Conservation (phyloP, 2,329 filamentous ascomycete genomes). For the Cordyceps pruinosa region DNA sequence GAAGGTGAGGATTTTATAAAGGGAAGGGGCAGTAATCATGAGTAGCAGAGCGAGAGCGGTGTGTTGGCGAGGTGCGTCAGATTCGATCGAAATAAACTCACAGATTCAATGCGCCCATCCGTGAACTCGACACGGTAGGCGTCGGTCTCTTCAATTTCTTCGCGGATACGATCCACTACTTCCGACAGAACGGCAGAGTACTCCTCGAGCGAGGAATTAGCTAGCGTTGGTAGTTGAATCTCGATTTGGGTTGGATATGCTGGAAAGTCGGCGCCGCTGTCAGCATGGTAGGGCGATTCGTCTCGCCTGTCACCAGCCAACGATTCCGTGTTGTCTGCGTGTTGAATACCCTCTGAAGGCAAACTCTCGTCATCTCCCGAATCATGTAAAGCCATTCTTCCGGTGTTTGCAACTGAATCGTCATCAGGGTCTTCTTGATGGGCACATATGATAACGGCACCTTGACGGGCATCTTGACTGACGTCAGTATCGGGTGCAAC, state of each 20-base stretch:
- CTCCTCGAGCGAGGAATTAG: conserved; percentile 13
- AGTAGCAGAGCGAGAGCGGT: not conserved
- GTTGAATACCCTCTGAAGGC: not conserved
- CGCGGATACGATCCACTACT: conserved; percentile 31
- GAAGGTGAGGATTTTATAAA: not conserved
- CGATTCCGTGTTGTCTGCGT: not conserved
- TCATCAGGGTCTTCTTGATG: not conserved
- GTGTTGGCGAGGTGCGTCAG: not conserved
- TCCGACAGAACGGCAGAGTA: conserved; percentile 29
- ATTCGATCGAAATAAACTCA: conserved; percentile 26
- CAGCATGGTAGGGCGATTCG: not conserved
- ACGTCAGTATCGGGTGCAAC: not conserved
- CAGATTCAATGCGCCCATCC: conserved; percentile 38
- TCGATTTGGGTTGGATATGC: conserved; percentile 2
- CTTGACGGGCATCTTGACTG: no score
- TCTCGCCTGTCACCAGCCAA: not conserved
- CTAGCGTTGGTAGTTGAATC: conserved; percentile 8
- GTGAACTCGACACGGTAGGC: conserved; percentile 37
- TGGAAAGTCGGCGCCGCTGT: not conserved
- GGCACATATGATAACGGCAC: not conserved
- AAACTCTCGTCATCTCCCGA: not conserved
- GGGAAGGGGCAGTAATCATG: not conserved
- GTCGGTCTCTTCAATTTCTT: conserved; percentile 21
- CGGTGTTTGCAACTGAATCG: not conserved
- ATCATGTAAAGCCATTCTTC: not conserved